Evolutionary conservation across 495 filamentous ascomycete genomes (phyloP), one percentile per base, ranked within the genome.

Genomic region (Elaphomyces granulatus): DNA sequence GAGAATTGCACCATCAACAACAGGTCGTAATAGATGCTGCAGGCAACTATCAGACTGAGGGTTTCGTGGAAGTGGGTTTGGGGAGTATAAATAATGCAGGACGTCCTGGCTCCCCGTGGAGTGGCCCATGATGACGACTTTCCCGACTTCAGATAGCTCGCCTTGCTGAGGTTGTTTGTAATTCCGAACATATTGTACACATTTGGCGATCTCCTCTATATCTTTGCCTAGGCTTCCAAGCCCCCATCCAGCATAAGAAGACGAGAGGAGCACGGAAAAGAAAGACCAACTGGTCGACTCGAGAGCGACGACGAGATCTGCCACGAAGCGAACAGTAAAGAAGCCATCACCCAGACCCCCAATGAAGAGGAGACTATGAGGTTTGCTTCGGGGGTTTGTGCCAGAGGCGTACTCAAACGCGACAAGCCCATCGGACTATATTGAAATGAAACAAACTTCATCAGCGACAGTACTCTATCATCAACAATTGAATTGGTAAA

Each of bases 91-190:
- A 50, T 90, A 93, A 41, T 83, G 74, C 56, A 95, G 69, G 21
- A 82, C 75, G 51, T 93, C 86, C 62, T 94, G 90, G 44, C 81
- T 85, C 2, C 90, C 90, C 0, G 80, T 84, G 1, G 80, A 87
- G 46, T 93, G 85, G 8, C 90, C 90, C 71, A 98, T 75, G 8
- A 95, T 54, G 7, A 88, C 78, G n/a, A 94, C 63, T 51, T 79
- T 83, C 8, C 63, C 54, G 8, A 52, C 58, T 7, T 57, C 56
- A 10, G 59, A 43, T n/a, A 54, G 54, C 4, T 53, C 48, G 23
- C 6, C 6, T 20, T 38, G 16, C 0, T 37, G 32, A 0, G 53
- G 49, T 3, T 53, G 45, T 32, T 59, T 61, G 42, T 50, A 53
- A n/a, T 53, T 49, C 2, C 65, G 66, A 36, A 94, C 72, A 51